Evolutionary conservation across 352 stramenopile species (phyloP), one percentile per base, ranked within the genome.

Genomic region (Saprolegnia parasitica): DNA sequence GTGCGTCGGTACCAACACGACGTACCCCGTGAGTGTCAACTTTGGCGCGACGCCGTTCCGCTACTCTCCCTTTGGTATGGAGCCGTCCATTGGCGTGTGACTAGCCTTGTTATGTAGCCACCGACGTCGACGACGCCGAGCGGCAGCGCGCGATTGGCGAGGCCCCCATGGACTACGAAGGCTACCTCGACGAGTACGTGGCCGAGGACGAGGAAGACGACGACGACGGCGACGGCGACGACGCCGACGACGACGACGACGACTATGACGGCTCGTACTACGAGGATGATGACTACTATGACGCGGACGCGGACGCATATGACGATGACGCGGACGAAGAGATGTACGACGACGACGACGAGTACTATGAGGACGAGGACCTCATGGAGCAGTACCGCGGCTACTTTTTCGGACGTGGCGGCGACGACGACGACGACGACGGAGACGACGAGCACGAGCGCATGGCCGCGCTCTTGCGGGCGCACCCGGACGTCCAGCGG

Each of bases 41-140:
- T 93, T 93, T 73, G 87, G 87, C 0, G 80, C 90, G 70, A 77
- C 85, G 39, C 84, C 78, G 1, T 93, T 93, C 50, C 72, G 71
- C 5, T 81, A 81, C 60, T 71, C 83, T 20, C 75, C 87, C 37
- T 76, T 80, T 5, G 78, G 80, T 86, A 65, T 46, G 20, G 45
- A 16, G 4, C 47, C 35, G 1, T 20, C 1, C 39, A 47, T n/a
- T 21, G 56, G 21, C 9, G 11, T 23, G 52, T 46, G 10, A 42
- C 9, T 60, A 56, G 40, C 32, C 23, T 13, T 23, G 47, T 63
- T 2, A 23, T 45, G 20, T 61, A 86, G 82, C 90, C 40, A 73
- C 84, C 35, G 56, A 88, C 26, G 84, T 91, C 64, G 67, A 74
- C 5, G 80, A 87, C 45, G 81, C 74, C 20, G 74, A 78, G 6